Evolutionary conservation across 2,329 filamentous ascomycete genomes (phyloP).

Genomic region (Bipolaris zeicola): DNA sequence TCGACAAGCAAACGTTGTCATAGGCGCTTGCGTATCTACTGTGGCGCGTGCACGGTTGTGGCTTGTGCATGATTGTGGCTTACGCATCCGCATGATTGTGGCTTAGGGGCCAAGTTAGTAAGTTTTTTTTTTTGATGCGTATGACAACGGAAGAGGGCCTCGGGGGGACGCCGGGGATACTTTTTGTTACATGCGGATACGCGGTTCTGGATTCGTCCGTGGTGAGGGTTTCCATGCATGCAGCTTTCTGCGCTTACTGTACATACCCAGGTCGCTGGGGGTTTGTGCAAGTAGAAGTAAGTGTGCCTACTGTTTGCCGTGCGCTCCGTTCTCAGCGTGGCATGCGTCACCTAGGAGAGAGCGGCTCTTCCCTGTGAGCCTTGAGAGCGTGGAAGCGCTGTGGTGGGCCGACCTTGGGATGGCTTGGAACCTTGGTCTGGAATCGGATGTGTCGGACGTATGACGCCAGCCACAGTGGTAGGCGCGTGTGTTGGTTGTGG

Average conservation of each 20-base stretch:
- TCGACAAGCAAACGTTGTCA: conserved; percentile 2
- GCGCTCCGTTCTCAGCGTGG: not conserved
- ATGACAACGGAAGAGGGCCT: not conserved
- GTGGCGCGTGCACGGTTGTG: conserved; percentile 13
- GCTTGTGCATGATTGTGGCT: conserved; percentile 10
- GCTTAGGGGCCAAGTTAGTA: conserved; percentile 3
- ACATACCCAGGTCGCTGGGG: not conserved
- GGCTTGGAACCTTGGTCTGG: conserved; percentile 5
- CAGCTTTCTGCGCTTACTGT: not conserved
- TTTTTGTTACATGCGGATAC: no score
- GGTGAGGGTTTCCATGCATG: not conserved
- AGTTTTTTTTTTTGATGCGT: not conserved
- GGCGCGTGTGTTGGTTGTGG: conserved; percentile 13
- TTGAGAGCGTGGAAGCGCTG: not conserved
- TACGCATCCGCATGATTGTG: conserved; percentile 8
- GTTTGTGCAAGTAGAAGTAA: not conserved
- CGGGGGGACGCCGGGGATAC: not conserved
- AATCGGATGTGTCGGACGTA: conserved; percentile 8
- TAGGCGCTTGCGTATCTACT: conserved; percentile 15
- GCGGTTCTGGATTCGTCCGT: not conserved
- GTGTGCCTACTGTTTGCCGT: not conserved
- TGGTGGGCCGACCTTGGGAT: not conserved
- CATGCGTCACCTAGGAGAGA: conserved; percentile 6
- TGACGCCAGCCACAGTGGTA: conserved; percentile 10
- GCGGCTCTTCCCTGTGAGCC: not conserved